Base-by-base conservation (phyloP, 1,284 basidiomycete genomes). In the Moesziomyces parantarcticus region DNA sequence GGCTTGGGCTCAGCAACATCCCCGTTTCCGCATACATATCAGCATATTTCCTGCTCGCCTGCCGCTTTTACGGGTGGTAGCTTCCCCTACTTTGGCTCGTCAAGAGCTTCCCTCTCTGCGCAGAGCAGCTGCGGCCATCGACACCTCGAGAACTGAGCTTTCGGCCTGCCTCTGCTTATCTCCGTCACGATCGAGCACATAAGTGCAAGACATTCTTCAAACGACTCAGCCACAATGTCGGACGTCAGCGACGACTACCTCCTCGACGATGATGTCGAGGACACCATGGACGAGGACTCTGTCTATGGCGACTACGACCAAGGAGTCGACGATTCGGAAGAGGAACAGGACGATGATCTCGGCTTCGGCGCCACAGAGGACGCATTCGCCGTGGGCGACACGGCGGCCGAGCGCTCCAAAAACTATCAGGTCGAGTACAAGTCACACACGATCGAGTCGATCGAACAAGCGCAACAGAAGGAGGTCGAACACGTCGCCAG, bases 271-370 rank as follows among this genome's bases (percentile, higher is more conserved):
- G 74, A 74, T 50, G 63, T 73, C 57, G 79, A 80, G 51, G 76
- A 80, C 43, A 78, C 78, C 50, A 77, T 76, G 79, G 81, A 81
- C 66, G 81, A 81, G 44, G 79, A 81, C 50, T 76, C 77, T 5
- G 58, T 59, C 47, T 77, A 68, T 39, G 80, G 72, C 29, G 29
- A 29, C 51, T 77, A 57, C 25, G 61, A 72, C 39, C 76, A 65
- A 7, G 55, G 53, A 40, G 64, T 50, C 16, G 58, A 23, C 49
- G 61, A 72, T 29, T 71, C 64, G 0, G 63, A 56, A 32, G 60
- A 61, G 13, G 76, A 71, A 40, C 50, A 71, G 39, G 62, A 76
- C 29, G 69, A 69, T 20, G 66, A 57, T 29, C 61, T 70, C 11
- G 75, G 57, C 46, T 75, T 73, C 50, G 73, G 58, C 25, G 76